Percentiles rank a stretch among this genome's conserved stretches.
phyloP scores from a whole-genome alignment of 306 rosid species.

The Crataegus laevigata region DNA sequence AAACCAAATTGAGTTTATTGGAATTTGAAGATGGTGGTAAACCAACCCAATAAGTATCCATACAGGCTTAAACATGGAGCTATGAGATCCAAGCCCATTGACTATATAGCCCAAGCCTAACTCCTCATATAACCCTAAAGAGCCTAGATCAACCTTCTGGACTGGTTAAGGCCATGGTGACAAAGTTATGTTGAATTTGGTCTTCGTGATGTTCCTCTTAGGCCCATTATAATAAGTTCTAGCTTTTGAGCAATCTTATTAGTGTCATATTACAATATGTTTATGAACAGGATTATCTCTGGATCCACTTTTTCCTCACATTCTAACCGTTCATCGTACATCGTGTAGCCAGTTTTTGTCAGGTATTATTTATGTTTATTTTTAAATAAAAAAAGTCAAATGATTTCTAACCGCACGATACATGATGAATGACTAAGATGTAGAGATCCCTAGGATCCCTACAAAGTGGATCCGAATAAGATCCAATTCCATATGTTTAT shows the following conservation, averaged over 20 bases:
- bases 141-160: neutral
- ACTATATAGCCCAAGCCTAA: neutral
- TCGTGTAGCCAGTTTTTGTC: fast-evolving
- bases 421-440: too few relatives aligned
- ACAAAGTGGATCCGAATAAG: too few relatives aligned
- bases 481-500: too few relatives aligned
- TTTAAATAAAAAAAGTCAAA: too few relatives aligned
- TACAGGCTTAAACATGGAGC: neutral
- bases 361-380: too few relatives aligned
- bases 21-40: neutral
- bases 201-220: neutral
- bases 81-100: neutral
- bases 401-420: too few relatives aligned
- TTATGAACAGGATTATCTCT: too few relatives aligned
- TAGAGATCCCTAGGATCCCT: too few relatives aligned
- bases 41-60: neutral
- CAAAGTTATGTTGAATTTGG: neutral
- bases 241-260: too few relatives aligned
- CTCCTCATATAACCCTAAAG: neutral
- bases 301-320: too few relatives aligned
- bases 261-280: too few relatives aligned
- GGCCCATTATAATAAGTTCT: neutral
- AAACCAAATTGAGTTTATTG: neutral
- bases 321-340: too few relatives aligned
- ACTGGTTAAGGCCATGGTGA: neutral